Evolutionary conservation across 2,329 filamentous ascomycete genomes (phyloP), one percentile per base, ranked within the genome.

Genomic region (Arthrobotrys conoides): DNA sequence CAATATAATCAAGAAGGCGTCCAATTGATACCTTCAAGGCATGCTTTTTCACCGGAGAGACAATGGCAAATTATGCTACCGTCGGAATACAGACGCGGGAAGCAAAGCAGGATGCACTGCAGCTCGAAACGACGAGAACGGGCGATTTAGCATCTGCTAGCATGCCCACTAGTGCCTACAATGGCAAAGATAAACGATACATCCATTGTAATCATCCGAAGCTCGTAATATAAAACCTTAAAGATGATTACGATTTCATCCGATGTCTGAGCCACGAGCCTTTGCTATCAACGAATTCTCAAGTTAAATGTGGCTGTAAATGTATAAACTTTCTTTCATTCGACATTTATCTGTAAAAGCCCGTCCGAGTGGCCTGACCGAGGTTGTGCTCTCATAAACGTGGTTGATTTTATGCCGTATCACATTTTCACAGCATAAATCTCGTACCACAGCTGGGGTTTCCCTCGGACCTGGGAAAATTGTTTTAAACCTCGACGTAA

Each of bases 241-340:
- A 51, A 55, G 64, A 67, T 14, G 46, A 64, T 59, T 72, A 66
- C 75, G 61, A 68, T 68, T 78, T 78, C 75, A 68, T 78, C 75
- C 63, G 75, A 78, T 78, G 64, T 72, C 64, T 72, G 24, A 71
- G 67, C 67, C 51, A 68, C 67, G 64, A 57, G 5, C 41, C 48
- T 12, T 27, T 46, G 16, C 44, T 27, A 41, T 33, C 16, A 22
- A 63, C 14, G 27, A 46, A 49, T 51, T 44, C 24, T 59, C 61
- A 49, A 18, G 24, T 38, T 59, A 36, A 38, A n/a, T 68, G 64
- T 67, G 44, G 44, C 49, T 67, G 36, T 53, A 16, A n/a, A 44
- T 10, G 8, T 12, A n/a, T 41, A 48, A 49, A 51, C 22, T 38
- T n/a, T 46, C 24, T 51, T 30, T 48, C 22, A 24, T 18, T 18